Conservation (phyloP, 2,329 filamentous ascomycete genomes). For the Aureobasidium zeae region DNA sequence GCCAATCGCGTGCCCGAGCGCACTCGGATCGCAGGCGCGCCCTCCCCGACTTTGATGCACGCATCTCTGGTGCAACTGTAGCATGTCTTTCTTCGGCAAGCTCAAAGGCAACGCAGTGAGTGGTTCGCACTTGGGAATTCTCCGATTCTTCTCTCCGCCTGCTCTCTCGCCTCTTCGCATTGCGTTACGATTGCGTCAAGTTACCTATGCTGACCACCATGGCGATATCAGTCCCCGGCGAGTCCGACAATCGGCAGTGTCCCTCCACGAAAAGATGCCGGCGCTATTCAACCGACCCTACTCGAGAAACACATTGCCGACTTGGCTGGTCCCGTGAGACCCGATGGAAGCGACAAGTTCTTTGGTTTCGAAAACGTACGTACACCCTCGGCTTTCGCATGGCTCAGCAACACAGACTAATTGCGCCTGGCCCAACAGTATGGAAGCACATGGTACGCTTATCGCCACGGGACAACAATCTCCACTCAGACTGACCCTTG, state of each 20-base stretch:
- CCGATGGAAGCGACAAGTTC: slow-evolving; percentile 93
- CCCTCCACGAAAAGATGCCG: slow-evolving; percentile 51
- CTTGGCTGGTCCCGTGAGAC: slow-evolving; percentile 69
- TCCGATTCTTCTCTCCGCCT: too few species aligned
- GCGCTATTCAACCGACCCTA: slow-evolving; percentile 48
- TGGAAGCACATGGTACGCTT: slow-evolving; percentile 83
- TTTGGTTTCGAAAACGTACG: slow-evolving; percentile 96
- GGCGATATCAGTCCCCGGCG: slow-evolving; percentile 35
- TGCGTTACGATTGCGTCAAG: background rate
- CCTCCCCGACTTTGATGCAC: slow-evolving; percentile 16
- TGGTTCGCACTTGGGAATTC: too few species aligned
- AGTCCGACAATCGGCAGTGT: slow-evolving; percentile 38
- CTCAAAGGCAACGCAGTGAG: slow-evolving; percentile 42
- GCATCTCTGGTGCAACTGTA: slow-evolving; percentile 29
- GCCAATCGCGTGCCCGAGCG: slow-evolving; percentile 13
- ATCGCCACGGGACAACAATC: background rate
- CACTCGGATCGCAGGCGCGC: slow-evolving; percentile 14
- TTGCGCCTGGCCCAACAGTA: slow-evolving; percentile 49
- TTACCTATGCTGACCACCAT: slow-evolving; percentile 15
- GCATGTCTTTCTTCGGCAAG: slow-evolving; percentile 47
- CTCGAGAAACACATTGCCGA: slow-evolving; percentile 70
- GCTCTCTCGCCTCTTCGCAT: background rate
- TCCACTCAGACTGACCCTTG: slow-evolving; percentile 1
- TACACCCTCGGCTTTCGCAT: slow-evolving; percentile 18
- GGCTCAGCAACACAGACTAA: slow-evolving; percentile 17